Evolutionary conservation across 208 protist species (phyloP).

Genomic region (Trypanosoma congolense): DNA sequence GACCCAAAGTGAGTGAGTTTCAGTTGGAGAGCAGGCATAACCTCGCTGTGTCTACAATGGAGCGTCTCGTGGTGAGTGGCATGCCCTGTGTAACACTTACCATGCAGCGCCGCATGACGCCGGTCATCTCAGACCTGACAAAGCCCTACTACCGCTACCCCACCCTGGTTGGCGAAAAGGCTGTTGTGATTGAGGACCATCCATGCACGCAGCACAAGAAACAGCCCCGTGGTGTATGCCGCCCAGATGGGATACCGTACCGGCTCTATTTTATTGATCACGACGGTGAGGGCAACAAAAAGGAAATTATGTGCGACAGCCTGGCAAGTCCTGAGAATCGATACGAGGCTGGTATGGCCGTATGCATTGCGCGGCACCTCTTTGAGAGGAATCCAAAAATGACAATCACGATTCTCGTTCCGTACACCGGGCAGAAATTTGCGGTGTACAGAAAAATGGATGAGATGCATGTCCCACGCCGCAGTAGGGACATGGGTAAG

Average conservation of each 20-base stretch:
- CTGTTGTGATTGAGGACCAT: constrained; percentile 22
- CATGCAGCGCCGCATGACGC: constrained; percentile 35
- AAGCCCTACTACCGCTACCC: constrained; percentile 22
- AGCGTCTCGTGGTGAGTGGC: constrained; percentile 29
- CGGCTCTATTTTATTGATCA: constrained; percentile 4
- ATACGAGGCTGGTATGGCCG: constrained; percentile 15
- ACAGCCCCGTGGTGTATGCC: constrained; percentile 6
- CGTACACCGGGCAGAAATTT: too few relatives aligned
- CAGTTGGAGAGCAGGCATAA: constrained; percentile 17
- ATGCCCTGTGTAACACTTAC: constrained; percentile 29
- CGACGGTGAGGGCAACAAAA: not conserved
- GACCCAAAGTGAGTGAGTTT: constrained; percentile 29
- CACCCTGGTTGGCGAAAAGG: constrained; percentile 8
- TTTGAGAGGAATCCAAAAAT: constrained; percentile 5
- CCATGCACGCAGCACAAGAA: constrained; percentile 4
- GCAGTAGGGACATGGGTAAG: too few relatives aligned
- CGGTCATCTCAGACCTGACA: constrained; percentile 31
- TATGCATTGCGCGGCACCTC: constrained; percentile 24
- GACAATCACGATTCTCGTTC: constrained; percentile 54
- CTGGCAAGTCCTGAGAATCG: not conserved
- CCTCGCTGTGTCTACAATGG: constrained; percentile 33
- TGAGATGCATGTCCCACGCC: too few relatives aligned
- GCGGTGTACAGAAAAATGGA: too few relatives aligned
- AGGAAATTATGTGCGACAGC: constrained; percentile 1
- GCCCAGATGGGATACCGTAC: constrained; percentile 1